These are phyloP conservation scores for Plantago elongata DNA, from an alignment of 257 asterid species.

Conservation along the genomic window DNA sequence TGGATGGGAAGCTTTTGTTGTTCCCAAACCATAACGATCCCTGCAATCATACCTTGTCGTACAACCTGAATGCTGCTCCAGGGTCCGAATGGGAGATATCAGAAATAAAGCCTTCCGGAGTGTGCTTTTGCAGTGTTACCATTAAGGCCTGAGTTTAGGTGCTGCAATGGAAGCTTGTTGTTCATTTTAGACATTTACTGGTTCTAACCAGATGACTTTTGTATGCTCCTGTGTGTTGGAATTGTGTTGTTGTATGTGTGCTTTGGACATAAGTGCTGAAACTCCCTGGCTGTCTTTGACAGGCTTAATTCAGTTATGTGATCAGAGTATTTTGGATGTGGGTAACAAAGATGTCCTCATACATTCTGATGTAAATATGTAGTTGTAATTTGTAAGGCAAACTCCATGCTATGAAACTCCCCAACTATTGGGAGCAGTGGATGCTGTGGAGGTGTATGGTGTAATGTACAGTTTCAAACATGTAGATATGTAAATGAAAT, in stretches of 20 bases:
- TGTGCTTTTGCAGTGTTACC: slow-evolving; percentile 57
- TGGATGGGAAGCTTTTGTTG: slow-evolving; percentile 65
- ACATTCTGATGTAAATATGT: neutral
- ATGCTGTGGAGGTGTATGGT: too few relatives aligned
- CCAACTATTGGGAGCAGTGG: too few relatives aligned
- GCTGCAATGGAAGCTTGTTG: neutral
- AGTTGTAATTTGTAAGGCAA: too few relatives aligned
- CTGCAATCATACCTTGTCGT: slow-evolving; percentile 41
- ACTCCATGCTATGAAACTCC: too few relatives aligned
- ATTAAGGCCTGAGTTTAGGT: slow-evolving; percentile 42
- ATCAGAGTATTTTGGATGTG: neutral
- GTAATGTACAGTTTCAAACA: too few relatives aligned
- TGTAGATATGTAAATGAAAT: too few relatives aligned
- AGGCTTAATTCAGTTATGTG: slow-evolving; percentile 1
- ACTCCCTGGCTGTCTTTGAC: neutral
- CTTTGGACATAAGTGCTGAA: neutral
- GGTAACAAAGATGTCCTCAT: neutral
- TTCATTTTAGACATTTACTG: neutral
- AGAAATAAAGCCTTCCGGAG: slow-evolving; percentile 55
- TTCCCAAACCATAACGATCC: slow-evolving; percentile 51
- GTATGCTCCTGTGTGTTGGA: neutral
- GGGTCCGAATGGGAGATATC: slow-evolving; percentile 67
- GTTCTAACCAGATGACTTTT: neutral
- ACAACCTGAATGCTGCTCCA: slow-evolving; percentile 60
- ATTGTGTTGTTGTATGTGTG: neutral